Conservation (phyloP, 163 green algal species). For the Chlamydomonas reinhardtii region DNA sequence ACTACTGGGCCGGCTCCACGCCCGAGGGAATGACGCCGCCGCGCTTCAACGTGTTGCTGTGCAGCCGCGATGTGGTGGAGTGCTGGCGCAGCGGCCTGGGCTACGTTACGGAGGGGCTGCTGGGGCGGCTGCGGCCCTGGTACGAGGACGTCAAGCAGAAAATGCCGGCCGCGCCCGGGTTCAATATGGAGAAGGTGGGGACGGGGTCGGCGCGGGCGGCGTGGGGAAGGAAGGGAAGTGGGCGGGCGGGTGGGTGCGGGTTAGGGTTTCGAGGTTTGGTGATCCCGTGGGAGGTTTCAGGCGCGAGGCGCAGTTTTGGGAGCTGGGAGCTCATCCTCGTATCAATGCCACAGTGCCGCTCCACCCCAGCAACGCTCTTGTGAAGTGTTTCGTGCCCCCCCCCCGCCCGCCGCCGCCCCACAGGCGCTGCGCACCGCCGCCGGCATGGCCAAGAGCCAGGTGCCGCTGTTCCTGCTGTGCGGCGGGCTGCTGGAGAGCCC, state of each 20-base stretch:
- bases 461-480: conserved; percentile 54
- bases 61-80: conserved; percentile 26
- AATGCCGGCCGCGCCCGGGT: conserved; percentile 28
- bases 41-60: conserved; percentile 53
- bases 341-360: too few relatives aligned
- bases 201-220: background rate
- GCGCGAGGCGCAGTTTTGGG: too few relatives aligned
- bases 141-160: conserved; percentile 49
- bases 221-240: background rate
- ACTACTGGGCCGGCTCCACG: conserved; percentile 43
- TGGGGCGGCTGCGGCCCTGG: conserved; percentile 31
- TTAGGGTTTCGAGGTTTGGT: too few relatives aligned
- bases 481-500: conserved; percentile 47
- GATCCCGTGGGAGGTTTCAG: too few relatives aligned
- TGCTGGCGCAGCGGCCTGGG: conserved; percentile 36
- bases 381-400: too few relatives aligned
- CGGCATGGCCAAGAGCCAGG: conserved; percentile 39
- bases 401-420: background rate
- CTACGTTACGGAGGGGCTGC: conserved; percentile 21
- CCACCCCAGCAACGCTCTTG: too few relatives aligned
- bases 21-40: conserved; percentile 5
- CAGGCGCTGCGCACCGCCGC: conserved; percentile 40
- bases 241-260: background rate
- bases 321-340: too few relatives aligned
- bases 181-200: conserved; percentile 46